Evolutionary conservation across 2,329 filamentous ascomycete species (phyloP).

Genomic region (Phoma sp.): DNA sequence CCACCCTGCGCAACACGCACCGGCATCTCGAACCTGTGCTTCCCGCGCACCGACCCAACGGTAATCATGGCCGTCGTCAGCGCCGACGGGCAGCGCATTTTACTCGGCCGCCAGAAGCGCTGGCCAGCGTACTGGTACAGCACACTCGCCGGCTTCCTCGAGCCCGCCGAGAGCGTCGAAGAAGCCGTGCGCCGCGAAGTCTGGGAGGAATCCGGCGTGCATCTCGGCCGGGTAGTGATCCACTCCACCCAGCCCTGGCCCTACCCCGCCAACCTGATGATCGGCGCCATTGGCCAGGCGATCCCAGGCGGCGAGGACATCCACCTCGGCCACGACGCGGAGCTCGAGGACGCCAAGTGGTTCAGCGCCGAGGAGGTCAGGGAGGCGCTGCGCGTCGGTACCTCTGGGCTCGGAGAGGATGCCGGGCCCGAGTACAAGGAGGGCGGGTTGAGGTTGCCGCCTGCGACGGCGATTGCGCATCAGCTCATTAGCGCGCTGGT

Average conservation of each 20-base stretch:
- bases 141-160: constrained; percentile 70
- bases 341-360: constrained; percentile 91
- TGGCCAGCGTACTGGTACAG: constrained; percentile 88
- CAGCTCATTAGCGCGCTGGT: constrained; percentile 82
- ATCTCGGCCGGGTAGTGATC: constrained; percentile 58
- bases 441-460: constrained; percentile 80
- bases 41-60: constrained; percentile 90
- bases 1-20: constrained; percentile 79
- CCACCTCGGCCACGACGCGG: constrained; percentile 83
- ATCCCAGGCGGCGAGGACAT: constrained; percentile 81
- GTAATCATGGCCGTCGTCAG: constrained; percentile 95
- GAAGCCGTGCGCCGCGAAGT: constrained; percentile 60
- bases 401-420: constrained; percentile 69
- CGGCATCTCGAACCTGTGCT: constrained; percentile 87
- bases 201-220: constrained; percentile 58
- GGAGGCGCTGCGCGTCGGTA: constrained; percentile 72
- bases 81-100: constrained; percentile 74
- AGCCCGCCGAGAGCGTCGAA: constrained; percentile 59
- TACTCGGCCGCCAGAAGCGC: constrained; percentile 84
- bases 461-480: constrained; percentile 89
- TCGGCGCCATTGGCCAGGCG: constrained; percentile 81
- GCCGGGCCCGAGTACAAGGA: constrained; percentile 73
- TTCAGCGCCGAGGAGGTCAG: constrained; percentile 80
- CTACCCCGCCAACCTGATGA: constrained; percentile 62
- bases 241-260: constrained; percentile 61